Conservation (phyloP, 2,329 filamentous ascomycete genomes). For the Sphaerulina musiva region DNA sequence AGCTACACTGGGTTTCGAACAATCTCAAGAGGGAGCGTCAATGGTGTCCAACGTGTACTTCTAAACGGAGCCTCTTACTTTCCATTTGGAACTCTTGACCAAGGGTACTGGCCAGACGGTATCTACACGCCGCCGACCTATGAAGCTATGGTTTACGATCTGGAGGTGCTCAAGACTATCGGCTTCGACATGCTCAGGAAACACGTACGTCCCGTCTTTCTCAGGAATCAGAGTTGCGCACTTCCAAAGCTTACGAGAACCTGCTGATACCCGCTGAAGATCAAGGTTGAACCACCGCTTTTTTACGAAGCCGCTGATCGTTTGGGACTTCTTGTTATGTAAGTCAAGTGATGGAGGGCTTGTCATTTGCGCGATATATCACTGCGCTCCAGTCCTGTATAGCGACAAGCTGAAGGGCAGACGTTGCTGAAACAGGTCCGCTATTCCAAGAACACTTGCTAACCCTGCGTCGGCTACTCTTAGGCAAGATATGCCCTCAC, state of each 20-base stretch:
- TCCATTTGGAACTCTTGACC: conserved; percentile 61
- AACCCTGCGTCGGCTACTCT: too few species aligned
- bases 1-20: conserved; percentile 67
- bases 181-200: conserved; percentile 68
- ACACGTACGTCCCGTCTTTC: conserved; percentile 38
- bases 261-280: conserved; percentile 27
- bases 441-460: too few species aligned
- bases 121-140: conserved; percentile 58
- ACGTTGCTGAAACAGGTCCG: too few species aligned
- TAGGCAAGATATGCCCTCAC: conserved; percentile 61
- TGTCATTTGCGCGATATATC: too few species aligned
- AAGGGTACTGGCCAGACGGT: conserved; percentile 64
- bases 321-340: conserved; percentile 57
- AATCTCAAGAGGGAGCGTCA: conserved; percentile 50
- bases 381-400: too few species aligned
- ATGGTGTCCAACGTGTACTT: conserved; percentile 55
- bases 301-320: conserved; percentile 64
- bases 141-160: conserved; percentile 62
- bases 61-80: conserved; percentile 65
- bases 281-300: conserved; percentile 61
- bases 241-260: neutral
- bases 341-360: too few species aligned
- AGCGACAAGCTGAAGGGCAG: too few species aligned
- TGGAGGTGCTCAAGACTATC: conserved; percentile 57
- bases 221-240: neutral